Conservation (phyloP, 257 asterid species). For the Osmanthus fragrans region DNA sequence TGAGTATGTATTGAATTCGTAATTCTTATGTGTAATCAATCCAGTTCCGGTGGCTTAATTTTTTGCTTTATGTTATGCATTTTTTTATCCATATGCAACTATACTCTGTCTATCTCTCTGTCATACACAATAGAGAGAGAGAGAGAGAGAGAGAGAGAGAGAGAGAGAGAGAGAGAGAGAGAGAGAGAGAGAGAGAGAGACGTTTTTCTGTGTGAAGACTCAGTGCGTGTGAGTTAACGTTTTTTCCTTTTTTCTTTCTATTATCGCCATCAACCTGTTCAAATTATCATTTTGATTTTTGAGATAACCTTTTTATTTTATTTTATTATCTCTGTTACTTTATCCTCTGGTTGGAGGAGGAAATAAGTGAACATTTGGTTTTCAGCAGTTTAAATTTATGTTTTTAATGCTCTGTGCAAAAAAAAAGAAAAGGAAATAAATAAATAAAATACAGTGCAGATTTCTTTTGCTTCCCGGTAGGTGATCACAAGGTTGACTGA, state of each 20-base stretch:
- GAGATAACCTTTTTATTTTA: too few relatives aligned
- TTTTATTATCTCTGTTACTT: not conserved
- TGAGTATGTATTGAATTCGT: not conserved
- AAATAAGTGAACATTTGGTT: not conserved
- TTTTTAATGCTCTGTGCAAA: too few relatives aligned
- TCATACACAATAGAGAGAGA: not conserved
- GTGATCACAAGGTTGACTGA: conserved; percentile 19
- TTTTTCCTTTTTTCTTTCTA: not conserved
- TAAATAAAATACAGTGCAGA: not conserved
- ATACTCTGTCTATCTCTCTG: not conserved
- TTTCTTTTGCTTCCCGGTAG: conserved; percentile 3
- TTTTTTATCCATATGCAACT: not conserved
- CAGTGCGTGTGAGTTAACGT: not conserved
- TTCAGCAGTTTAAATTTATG: not conserved
- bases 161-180: too few relatives aligned
- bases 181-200: too few relatives aligned
- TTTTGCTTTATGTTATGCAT: too few relatives aligned
- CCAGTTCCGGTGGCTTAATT: not conserved
- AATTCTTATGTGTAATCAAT: not conserved
- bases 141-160: too few relatives aligned
- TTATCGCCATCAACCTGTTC: too few relatives aligned
- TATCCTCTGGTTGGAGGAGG: not conserved
- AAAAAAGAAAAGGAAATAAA: not conserved
- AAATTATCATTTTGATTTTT: too few relatives aligned
- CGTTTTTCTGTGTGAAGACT: not conserved